Evolutionary conservation across 2,329 filamentous ascomycete genomes (phyloP), one percentile per base, ranked within the genome.

Genomic region (Trichoderma simmonsii): DNA sequence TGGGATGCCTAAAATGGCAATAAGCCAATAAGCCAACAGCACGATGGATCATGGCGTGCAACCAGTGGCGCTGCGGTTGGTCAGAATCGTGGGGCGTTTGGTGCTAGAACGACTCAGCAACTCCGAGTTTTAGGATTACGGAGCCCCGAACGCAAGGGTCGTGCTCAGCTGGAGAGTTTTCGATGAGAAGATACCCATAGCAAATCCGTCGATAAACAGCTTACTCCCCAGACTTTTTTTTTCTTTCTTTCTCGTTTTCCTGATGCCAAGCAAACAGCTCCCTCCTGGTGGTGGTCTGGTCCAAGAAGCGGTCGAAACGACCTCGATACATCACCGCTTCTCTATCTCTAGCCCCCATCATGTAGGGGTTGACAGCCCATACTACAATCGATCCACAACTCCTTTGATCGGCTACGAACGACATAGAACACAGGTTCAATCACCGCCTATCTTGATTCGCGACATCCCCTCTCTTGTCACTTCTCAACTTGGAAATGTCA

Each of bases 171-270:
- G 34, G 32, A 30, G 51, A 56, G 48, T 18, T n/a, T 59, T 68
- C 48, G 57, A 15, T 24, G 43, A 39, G 64, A 32, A 24, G 21
- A n/a, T 57, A 26, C 48, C 64, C 64, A 67, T 56, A 18, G 24
- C 34, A 57, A 67, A 67, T 51, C 54, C n/a, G 54, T 32, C 64
- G 64, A 57, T 56, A 67, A 67, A 57, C 64, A 57, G 64, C 64
- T 32, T 67, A 69, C 57, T 26, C 57, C 66, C 66, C 66, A 43
- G 39, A 54, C 21, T 24, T 68, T 26, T 48, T 24, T 24, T 7
- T 6, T 32, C 7, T 18, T 30, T 60, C 34, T 34, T 32, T 12
- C 8, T 26, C 39, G 30, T 12, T 15, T 30, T 60, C 34, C 9
- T 1, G 14, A 12, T 1, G n/a, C n/a, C 18, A 34, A 24, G 9